These are phyloP conservation scores for Gaultheria prostrata DNA, from an alignment of 148 eudicot genomes.

Conservation along the genomic window DNA sequence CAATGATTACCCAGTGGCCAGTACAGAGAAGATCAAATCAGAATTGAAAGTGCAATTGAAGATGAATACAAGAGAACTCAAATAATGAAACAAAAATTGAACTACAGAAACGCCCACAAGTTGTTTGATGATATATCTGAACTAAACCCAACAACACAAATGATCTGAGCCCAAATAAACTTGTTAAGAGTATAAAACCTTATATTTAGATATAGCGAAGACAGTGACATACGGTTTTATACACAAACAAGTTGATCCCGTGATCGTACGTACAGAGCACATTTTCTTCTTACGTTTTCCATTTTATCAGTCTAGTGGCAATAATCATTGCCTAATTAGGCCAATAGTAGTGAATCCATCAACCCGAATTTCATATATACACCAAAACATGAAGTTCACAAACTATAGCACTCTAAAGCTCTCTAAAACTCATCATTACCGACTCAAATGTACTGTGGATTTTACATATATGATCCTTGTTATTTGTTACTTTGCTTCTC, in stretches of 20 bases:
- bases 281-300: background rate
- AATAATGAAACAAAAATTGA: background rate
- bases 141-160: constrained; percentile 12
- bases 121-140: constrained; percentile 4
- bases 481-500: background rate
- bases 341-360: background rate
- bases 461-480: background rate
- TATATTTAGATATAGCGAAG: background rate
- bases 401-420: background rate
- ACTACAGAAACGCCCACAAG: constrained; percentile 8
- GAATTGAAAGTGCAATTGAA: background rate
- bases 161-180: background rate
- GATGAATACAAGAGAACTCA: constrained; percentile 6
- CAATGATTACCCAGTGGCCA: background rate
- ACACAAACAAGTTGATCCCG: background rate
- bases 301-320: background rate
- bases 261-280: background rate
- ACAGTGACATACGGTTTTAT: background rate
- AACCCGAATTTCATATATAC: background rate
- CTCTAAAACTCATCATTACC: background rate
- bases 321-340: background rate
- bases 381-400: background rate
- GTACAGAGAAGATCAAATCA: constrained; percentile 2
- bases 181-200: too few species aligned
- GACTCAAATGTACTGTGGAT: background rate